Evolutionary conservation across 2,329 filamentous ascomycete genomes (phyloP).

Genomic region (Clarireedia monteithiana): DNA sequence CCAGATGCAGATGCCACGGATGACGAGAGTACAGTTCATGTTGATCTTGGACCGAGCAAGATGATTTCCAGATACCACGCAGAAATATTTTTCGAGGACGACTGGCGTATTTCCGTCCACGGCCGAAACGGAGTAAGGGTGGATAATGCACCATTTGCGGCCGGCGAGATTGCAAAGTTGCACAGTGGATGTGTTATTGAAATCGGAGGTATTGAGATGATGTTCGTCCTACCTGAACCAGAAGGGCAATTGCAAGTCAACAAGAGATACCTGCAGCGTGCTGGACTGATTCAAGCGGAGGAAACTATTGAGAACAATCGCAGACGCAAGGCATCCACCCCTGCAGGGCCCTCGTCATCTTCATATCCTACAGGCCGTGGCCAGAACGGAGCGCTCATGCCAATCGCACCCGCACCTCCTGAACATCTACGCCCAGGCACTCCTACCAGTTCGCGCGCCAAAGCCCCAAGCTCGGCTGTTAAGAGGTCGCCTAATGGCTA

Average conservation of each 20-base stretch:
- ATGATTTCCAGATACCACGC: slow-evolving; percentile 73
- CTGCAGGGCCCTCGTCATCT: neutral
- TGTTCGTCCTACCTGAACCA: slow-evolving; percentile 87
- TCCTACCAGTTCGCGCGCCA: slow-evolving; percentile 31
- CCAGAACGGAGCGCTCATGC: slow-evolving; percentile 32
- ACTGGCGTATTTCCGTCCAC: slow-evolving; percentile 81
- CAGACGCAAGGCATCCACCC: neutral
- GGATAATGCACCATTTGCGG: slow-evolving; percentile 64
- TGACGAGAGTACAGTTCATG: slow-evolving; percentile 52
- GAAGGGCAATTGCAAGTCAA: slow-evolving; percentile 59
- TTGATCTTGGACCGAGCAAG: slow-evolving; percentile 82
- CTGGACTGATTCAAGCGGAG: slow-evolving; percentile 40
- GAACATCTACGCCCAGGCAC: slow-evolving; percentile 55
- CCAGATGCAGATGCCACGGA: slow-evolving; percentile 15
- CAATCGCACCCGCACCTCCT: slow-evolving; percentile 51
- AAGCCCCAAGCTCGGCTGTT: slow-evolving; percentile 15
- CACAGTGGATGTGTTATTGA: slow-evolving; percentile 87
- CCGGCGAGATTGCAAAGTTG: slow-evolving; percentile 55
- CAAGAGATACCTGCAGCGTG: slow-evolving; percentile 60
- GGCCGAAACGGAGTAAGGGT: slow-evolving; percentile 87
- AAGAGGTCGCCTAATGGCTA: slow-evolving; percentile 24
- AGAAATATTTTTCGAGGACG: slow-evolving; percentile 63
- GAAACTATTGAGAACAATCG: slow-evolving; percentile 8
- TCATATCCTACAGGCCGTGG: slow-evolving; percentile 4
- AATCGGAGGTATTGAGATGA: slow-evolving; percentile 92